Conservation (phyloP, 1,284 basidiomycete genomes). For the Pyrrhoderma noxium region DNA sequence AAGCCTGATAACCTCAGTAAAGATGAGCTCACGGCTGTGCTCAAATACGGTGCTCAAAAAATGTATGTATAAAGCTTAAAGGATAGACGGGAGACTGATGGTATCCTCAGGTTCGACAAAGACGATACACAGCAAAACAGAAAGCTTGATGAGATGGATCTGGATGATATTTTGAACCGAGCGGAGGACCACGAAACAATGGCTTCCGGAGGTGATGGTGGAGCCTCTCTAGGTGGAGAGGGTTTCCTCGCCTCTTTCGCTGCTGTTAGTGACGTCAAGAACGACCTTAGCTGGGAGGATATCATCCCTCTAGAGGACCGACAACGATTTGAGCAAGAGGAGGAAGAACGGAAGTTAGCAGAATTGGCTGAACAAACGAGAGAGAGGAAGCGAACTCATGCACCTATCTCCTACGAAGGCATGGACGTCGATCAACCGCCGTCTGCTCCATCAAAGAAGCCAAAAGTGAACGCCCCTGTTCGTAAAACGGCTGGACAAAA, state of each 20-base stretch:
- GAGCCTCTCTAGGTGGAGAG: conserved; percentile 90
- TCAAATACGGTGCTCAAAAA: conserved; percentile 98
- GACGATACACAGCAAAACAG: conserved; percentile 89
- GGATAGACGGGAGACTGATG: conserved; percentile 18
- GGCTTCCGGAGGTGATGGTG: conserved; percentile 68
- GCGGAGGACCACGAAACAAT: conserved; percentile 98
- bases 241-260: conserved; percentile 95
- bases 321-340: conserved; percentile 78
- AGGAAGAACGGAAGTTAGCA: conserved; percentile 65
- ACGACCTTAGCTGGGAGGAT: conserved; percentile 98
- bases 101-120: conserved; percentile 77
- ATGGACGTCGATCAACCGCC: conserved; percentile 79
- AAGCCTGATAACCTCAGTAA: conserved; percentile 91
- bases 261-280: conserved; percentile 95
- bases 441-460: conserved; percentile 61
- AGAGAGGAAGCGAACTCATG: conserved; percentile 78
- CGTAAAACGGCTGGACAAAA: conserved; percentile 85
- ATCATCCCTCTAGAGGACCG: conserved; percentile 96
- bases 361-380: conserved; percentile 56
- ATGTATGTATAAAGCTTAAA: conserved; percentile 51
- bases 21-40: conserved; percentile 95
- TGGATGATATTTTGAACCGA: conserved; percentile 95
- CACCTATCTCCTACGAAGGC: conserved; percentile 83
- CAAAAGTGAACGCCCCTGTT: conserved; percentile 57
- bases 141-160: conserved; percentile 98